Evolutionary conservation across 768 basidiomycete species (phyloP), one percentile per base, ranked within the genome.

Genomic region (Suillus hirtellus): DNA sequence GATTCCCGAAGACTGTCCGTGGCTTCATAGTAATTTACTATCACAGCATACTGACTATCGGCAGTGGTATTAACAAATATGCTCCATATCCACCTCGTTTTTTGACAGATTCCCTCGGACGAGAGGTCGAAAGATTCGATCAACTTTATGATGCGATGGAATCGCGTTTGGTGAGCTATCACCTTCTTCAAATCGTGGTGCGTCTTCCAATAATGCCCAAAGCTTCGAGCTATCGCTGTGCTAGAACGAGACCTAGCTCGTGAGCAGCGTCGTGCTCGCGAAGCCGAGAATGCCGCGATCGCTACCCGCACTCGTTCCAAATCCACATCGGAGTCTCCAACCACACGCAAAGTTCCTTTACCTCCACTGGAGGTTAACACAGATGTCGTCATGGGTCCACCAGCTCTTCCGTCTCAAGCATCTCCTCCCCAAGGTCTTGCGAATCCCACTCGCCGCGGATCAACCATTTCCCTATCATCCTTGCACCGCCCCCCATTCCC

Each of bases 91-190:
- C 92, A 31, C 90, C 90, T 11, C 85, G 78, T n/a, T 80, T 86
- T 27, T 71, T 92, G 14, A 86, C 84, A 3, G 78, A 85, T 3
- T 81, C 88, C 19, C 79, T 94, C 40, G 88, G 90, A 17, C 84
- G 84, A 43, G 90, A 92, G 69, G 78, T 92, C 3, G 90, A 93
- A 71, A 88, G 84, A 69, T 93, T 89, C 67, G 90, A 93, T 69
- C 89, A 92, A 68, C 65, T 92, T 5, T 91, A 90, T 68, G 92
- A 94, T 70, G 79, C 86, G 1, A 85, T 94, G 58, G 92, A 93
- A 72, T 82, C 86, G 46, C 85, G 86, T 60, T 68, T 94, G 66
- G 92, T 86, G 73, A 73, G 86, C 75, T 49, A 44, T 38, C 54
- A 38, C 31, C 34, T 44, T 47, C 58, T 52, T n/a, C 63, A 15